Base-by-base conservation (phyloP, 108 stramenopile genomes). In the Schizochytrium sp. region DNA sequence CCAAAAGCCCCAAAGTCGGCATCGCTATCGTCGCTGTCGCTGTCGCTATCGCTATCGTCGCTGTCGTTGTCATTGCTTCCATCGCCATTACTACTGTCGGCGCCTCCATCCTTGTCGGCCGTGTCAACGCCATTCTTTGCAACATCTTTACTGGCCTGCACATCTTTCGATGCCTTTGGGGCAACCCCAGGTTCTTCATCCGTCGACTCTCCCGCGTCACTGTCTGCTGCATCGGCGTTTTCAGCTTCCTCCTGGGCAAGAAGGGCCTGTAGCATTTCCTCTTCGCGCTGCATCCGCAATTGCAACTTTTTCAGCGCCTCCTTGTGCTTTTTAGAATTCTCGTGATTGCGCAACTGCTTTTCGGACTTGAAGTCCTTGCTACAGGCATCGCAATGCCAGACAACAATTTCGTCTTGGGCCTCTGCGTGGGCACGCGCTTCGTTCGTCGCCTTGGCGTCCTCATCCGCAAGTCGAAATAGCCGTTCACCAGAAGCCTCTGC, bases 351-450 rank as follows among this genome's bases (percentile, higher is more conserved):
- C 16, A 90, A n/a, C 87, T 90, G 90, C 43, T 55, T 72, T 18
- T 25, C 90, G 3, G 87, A 88, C 87, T 90, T 90, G 88, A 87
- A 90, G 1, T 48, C 57, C 57, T 90, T 90, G 53, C 25, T 58
- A 44, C 88, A 90, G 5, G 48, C 57, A 18, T 57, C 88, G 28
- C 88, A 87, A 14, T 88, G 16, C 44, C 72, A 63, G 19, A 28
- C 63, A 0, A 14, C 88, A 21, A 51, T 6, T 12, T 60, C 58
- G 59, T 59, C 87, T 58, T 18, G 8, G 87, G 19, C 18, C 25
- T n/a, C 58, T 5, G 41, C 58, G 1, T 88, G 58, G 43, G 25
- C 87, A 5, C 60, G 43, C 10, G 41, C 87, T 25, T 55, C 72
- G 21, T 21, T 21, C 10, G 23, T 21, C 12, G 16, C 55, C 41